Percentiles rank a stretch among this genome's conserved stretches.
phyloP scores from a whole-genome alignment of 805 yeast species.

The Priceomyces haplophilus region DNA sequence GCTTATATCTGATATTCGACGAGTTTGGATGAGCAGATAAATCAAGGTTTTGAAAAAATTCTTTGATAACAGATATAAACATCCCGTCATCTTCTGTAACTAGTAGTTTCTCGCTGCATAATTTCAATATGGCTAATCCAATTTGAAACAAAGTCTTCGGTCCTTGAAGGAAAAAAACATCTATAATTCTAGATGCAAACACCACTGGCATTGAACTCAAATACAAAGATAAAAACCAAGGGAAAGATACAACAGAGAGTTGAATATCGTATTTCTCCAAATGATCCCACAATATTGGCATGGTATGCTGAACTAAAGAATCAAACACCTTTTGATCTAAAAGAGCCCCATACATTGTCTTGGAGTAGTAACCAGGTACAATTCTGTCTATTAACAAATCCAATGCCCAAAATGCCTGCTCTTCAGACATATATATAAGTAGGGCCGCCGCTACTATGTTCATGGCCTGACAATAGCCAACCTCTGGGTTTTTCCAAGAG shows the following conservation, averaged over 20 bases:
- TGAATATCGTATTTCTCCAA: conserved; percentile 79
- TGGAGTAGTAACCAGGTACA: conserved; percentile 94
- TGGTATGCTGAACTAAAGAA: conserved; percentile 78
- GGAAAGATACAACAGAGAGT: conserved; percentile 85
- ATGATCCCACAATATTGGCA: conserved; percentile 88
- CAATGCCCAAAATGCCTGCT: conserved; percentile 94
- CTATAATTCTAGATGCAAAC: conserved; percentile 87
- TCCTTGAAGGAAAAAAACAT: conserved; percentile 87
- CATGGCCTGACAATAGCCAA: conserved; percentile 99
- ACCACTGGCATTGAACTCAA: conserved; percentile 92
- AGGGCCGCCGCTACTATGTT: conserved; percentile 84
- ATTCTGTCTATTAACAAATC: conserved; percentile 75
- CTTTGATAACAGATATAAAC: conserved; percentile 80
- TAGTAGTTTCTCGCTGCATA: conserved; percentile 82
- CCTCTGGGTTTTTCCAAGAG: conserved; percentile 95
- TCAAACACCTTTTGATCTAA: conserved; percentile 94
- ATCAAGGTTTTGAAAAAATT: conserved; percentile 74
- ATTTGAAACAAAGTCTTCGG: conserved; percentile 87
- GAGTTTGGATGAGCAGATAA: conserved; percentile 76
- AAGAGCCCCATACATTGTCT: conserved; percentile 95
- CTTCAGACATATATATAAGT: conserved; percentile 85
- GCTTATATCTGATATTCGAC: conserved; percentile 56
- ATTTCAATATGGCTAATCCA: conserved; percentile 82
- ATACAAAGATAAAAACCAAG: conserved; percentile 93
- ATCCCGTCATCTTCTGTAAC: conserved; percentile 88